phyloP scores from a whole-genome alignment of 345 rosid genomes.

The Anastatica hierochuntica region DNA sequence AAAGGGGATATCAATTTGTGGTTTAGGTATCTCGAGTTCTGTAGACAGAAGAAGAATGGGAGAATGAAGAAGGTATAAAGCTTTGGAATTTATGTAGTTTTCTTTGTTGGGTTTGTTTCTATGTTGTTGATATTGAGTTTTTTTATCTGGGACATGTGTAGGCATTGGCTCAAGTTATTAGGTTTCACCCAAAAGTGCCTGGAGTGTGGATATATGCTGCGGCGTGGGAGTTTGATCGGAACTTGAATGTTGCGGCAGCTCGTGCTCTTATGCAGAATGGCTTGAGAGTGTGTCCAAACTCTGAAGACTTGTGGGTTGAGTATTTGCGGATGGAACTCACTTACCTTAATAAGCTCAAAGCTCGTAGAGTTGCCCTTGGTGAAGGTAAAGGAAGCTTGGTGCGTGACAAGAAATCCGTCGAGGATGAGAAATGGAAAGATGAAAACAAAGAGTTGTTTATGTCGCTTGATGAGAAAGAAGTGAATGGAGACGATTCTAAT shows the following conservation, averaged over 20 bases:
- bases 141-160: conserved; percentile 10
- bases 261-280: conserved; percentile 92
- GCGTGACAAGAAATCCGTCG: conserved; percentile 25
- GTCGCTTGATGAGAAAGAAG: conserved; percentile 45
- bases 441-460: conserved; percentile 60
- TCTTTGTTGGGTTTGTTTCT: neutral
- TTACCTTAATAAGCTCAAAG: conserved; percentile 73
- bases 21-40: conserved; percentile 83
- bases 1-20: conserved; percentile 85
- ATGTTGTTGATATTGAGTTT: neutral
- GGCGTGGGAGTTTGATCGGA: conserved; percentile 88
- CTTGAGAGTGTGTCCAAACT: conserved; percentile 60
- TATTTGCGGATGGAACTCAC: conserved; percentile 90
- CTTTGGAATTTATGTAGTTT: neutral
- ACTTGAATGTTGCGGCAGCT: conserved; percentile 68
- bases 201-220: conserved; percentile 96
- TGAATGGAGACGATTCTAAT: conserved; percentile 22
- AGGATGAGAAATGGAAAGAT: conserved; percentile 53
- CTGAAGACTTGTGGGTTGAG: conserved; percentile 90
- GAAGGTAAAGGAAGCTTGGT: conserved; percentile 58
- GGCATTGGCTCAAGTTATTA: conserved; percentile 72
- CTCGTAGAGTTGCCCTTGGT: conserved; percentile 70
- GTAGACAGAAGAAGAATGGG: conserved; percentile 58
- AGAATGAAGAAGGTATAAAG: conserved; percentile 71
- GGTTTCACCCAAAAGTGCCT: conserved; percentile 79